These are phyloP conservation scores for Gentiana macrophylla DNA, from an alignment of 257 asterid genomes.

Conservation along the genomic window DNA sequence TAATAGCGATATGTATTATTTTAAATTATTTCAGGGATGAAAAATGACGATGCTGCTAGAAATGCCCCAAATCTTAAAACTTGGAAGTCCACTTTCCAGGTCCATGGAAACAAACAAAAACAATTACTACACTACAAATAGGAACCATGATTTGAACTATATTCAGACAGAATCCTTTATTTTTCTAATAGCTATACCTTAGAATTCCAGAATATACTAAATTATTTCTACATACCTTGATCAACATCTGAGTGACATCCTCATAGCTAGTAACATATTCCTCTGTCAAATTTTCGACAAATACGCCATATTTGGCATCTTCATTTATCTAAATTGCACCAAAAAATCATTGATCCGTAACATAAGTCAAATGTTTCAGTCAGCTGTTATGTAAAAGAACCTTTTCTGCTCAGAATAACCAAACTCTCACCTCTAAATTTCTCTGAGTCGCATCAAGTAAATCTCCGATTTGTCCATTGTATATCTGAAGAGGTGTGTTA, in stretches of 20 bases:
- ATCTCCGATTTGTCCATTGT: conserved; percentile 79
- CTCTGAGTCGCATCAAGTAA: conserved; percentile 74
- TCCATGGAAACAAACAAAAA: no score
- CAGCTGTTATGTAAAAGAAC: not conserved
- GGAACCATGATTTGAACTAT: no score
- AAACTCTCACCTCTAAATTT: conserved; percentile 52
- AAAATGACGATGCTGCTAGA: no score
- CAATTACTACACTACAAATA: no score
- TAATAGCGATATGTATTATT: no score
- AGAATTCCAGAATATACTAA: no score
- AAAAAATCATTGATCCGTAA: conserved; percentile 1
- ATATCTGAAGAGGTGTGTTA: conserved; percentile 39
- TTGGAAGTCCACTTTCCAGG: no score
- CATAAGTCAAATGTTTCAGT: not conserved
- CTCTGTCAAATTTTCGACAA: conserved; percentile 80
- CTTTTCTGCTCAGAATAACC: not conserved
- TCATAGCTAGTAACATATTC: conserved; percentile 75
- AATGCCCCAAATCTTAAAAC: no score
- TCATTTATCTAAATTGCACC: conserved; percentile 55
- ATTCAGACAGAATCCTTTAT: no score
- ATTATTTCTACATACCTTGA: conserved; percentile 40
- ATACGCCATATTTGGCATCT: conserved; percentile 65
- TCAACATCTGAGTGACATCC: conserved; percentile 73
- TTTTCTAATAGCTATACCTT: no score
- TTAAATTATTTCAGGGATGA: no score